Evolutionary conservation across 768 basidiomycete genomes (phyloP).

Genomic region (Suillus decipiens): DNA sequence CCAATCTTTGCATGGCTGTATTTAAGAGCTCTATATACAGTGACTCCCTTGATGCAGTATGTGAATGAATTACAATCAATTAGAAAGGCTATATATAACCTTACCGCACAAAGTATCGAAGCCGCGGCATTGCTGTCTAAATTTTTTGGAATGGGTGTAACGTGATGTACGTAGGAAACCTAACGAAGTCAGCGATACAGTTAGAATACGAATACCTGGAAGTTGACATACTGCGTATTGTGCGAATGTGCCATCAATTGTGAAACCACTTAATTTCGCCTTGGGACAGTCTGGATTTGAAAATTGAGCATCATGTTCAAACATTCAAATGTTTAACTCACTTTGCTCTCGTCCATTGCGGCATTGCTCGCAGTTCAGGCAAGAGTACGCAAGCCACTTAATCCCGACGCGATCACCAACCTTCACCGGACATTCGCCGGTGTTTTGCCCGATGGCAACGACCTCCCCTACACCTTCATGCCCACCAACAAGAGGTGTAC

Average conservation of each 20-base stretch:
- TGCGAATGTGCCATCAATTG: constrained; percentile 75
- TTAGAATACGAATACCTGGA: constrained; percentile 16
- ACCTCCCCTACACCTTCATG: constrained; percentile 85
- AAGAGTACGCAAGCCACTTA: constrained; percentile 78
- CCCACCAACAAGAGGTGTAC: constrained; percentile 72
- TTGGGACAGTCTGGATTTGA: constrained; percentile 53
- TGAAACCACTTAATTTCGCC: constrained; percentile 67
- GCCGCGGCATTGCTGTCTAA: constrained; percentile 68
- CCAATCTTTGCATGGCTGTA: constrained; percentile 63
- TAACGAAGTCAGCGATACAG: constrained; percentile 20
- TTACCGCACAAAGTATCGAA: constrained; percentile 76
- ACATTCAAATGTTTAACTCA: constrained; percentile 29
- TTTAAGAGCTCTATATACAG: constrained; percentile 86
- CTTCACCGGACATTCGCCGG: constrained; percentile 59
- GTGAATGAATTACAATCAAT: not conserved
- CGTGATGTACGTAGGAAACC: constrained; percentile 70
- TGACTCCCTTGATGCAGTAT: constrained; percentile 58
- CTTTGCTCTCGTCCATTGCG: constrained; percentile 76
- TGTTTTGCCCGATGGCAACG: constrained; percentile 76
- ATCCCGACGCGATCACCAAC: constrained; percentile 82
- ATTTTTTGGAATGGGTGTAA: constrained; percentile 78
- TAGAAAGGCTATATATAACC: constrained; percentile 21
- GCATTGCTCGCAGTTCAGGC: constrained; percentile 77
- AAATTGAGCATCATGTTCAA: not conserved
- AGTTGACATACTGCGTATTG: constrained; percentile 55